phyloP scores from a whole-genome alignment of 257 asterid genomes.

The Solanum chmielewskii region DNA sequence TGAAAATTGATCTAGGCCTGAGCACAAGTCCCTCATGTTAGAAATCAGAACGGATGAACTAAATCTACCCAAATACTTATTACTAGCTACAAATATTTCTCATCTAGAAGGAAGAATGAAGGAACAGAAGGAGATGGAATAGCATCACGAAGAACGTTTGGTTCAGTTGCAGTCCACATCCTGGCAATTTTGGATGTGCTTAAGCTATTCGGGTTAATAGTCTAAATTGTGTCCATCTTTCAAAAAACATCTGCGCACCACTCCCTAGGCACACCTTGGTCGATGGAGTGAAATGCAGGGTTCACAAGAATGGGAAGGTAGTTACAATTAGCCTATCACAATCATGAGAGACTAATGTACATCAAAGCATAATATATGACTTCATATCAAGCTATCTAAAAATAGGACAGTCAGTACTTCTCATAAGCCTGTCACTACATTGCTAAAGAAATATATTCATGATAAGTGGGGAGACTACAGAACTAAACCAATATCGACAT shows the following conservation, averaged over 20 bases:
- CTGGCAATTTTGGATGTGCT: neutral
- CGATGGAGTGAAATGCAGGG: neutral
- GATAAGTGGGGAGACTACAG: neutral
- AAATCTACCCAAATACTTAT: neutral
- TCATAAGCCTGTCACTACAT: neutral
- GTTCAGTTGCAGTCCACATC: neutral
- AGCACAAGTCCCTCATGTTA: neutral
- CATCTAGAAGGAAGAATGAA: neutral
- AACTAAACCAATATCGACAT: neutral
- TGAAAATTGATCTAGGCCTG: neutral
- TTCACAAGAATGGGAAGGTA: neutral
- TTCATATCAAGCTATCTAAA: neutral
- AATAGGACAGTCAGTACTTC: neutral
- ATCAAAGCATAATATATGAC: neutral
- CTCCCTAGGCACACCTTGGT: neutral
- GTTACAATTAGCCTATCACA: neutral
- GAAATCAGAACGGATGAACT: neutral
- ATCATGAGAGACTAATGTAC: neutral
- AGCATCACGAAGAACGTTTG: neutral
- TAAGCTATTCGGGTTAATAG: neutral
- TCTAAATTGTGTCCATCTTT: neutral
- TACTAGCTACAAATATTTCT: neutral
- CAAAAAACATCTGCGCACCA: neutral
- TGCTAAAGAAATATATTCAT: neutral
- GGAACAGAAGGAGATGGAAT: neutral